A percentile compares a stretch with the other conserved stretches of the same genome.
These are phyloP conservation scores for Podospora didyma DNA, from an alignment of 495 filamentous ascomycete genomes.

Conservation along the genomic window DNA sequence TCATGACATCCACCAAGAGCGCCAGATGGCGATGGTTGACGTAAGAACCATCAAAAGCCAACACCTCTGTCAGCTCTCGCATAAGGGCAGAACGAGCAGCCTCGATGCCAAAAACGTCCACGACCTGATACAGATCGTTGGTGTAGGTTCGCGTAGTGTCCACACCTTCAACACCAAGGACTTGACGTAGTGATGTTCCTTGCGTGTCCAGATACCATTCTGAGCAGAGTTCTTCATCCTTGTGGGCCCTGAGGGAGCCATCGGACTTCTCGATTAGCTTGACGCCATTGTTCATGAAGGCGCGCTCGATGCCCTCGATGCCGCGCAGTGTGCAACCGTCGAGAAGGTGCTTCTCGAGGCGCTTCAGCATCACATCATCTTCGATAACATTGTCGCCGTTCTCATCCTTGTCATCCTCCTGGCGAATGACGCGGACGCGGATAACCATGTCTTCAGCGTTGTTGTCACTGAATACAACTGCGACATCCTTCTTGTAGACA, in stretches of 20 bases:
- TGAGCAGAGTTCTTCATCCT: slow-evolving; percentile 64
- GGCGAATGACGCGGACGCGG: slow-evolving; percentile 77
- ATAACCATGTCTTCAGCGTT: slow-evolving; percentile 95
- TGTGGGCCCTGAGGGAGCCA: slow-evolving; percentile 64
- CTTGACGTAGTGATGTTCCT: slow-evolving; percentile 77
- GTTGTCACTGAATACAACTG: slow-evolving; percentile 95
- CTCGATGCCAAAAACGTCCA: slow-evolving; percentile 94
- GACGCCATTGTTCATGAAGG: slow-evolving; percentile 82
- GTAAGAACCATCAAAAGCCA: slow-evolving; percentile 97
- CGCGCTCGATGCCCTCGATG: slow-evolving; percentile 79
- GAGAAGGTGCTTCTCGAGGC: slow-evolving; percentile 82
- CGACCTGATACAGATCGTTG: slow-evolving; percentile 91
- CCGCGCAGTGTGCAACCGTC: slow-evolving; percentile 87
- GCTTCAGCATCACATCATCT: slow-evolving; percentile 86
- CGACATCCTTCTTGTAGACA: slow-evolving; percentile 79
- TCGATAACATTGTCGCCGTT: slow-evolving; percentile 77
- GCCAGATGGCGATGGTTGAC: slow-evolving; percentile 98
- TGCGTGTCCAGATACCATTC: slow-evolving; percentile 96
- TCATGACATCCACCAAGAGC: slow-evolving; percentile 98
- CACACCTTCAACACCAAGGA: slow-evolving; percentile 82
- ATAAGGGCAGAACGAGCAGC: slow-evolving; percentile 82
- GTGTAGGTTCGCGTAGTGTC: slow-evolving; percentile 86
- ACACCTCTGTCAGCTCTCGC: slow-evolving; percentile 80
- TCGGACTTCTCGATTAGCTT: slow-evolving; percentile 58
- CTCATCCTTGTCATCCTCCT: slow-evolving; percentile 65